Base-by-base conservation (phyloP, 345 rosid genomes). In the Carallia pectinifolia region DNA sequence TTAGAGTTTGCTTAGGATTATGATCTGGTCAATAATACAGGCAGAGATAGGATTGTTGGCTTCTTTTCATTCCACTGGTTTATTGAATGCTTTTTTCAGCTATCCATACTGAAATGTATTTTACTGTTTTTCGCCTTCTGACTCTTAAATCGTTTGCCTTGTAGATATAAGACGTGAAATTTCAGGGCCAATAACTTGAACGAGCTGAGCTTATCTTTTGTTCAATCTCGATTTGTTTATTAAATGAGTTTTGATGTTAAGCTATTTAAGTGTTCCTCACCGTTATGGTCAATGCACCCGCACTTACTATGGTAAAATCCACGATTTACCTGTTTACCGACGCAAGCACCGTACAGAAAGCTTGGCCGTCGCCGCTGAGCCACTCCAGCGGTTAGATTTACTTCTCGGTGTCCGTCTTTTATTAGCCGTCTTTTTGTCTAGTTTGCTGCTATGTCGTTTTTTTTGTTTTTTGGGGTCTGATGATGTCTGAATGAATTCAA, bases 1-100 rank as follows among this genome's bases (percentile, higher is more conserved):
- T 63, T 65, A 78, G 78, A 39, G 62, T 74, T 74, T 67, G 78
- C n/a, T 52, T 69, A 71, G 59, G 33, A 74, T 67, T 74, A 48
- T 77, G 65, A 72, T 66, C 16, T 15, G 50, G 50, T 72, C 52
- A 62, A 66, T 53, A 16, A n/a, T 38, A n/a, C 55, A 56, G 65
- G 61, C 58, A 48, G 61, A 38, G 63, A 39, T n/a, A 48, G 54
- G 63, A 18, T 53, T n/a, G 72, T 53, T 64, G 52, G 72, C 18
- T 69, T 59, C 63, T 7, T 54, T 40, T 34, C 58, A 27, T 34
- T 60, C 70, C 75, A 31, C 54, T 47, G 23, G 19, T 50, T 19
- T 17, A 39, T 60, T 63, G 72, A 65, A 68, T 67, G 29, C 71
- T 39, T 54, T 62, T 30, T 4, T 40, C 13, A 9, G 47, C 47